Conservation (phyloP, 805 yeast genomes). For the Hanseniaspora pseudoguilliermondii region DNA sequence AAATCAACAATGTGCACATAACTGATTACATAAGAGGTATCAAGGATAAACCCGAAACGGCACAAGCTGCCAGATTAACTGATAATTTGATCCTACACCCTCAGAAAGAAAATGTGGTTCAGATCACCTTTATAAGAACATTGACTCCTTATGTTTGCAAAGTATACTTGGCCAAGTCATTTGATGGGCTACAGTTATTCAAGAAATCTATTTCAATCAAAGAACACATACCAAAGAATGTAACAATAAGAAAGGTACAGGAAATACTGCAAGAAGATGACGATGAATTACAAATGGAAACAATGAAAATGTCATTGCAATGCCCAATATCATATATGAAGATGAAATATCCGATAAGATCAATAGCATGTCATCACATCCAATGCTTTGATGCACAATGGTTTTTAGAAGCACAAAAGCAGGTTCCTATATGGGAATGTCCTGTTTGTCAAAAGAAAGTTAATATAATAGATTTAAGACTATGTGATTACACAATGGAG, state of each 20-base stretch:
- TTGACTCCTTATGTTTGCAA: slow-evolving; percentile 40
- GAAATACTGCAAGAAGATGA: slow-evolving; percentile 37
- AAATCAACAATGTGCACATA: slow-evolving; percentile 40
- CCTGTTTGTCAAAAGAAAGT: slow-evolving; percentile 59
- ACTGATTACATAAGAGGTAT: slow-evolving; percentile 57
- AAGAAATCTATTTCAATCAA: slow-evolving; percentile 29
- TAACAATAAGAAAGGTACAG: slow-evolving; percentile 39
- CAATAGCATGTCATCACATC: slow-evolving; percentile 60
- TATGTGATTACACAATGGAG: slow-evolving; percentile 62
- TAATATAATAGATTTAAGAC: slow-evolving; percentile 44
- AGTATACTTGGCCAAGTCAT: slow-evolving; percentile 45
- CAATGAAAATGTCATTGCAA: slow-evolving; percentile 51
- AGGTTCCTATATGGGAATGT: slow-evolving; percentile 77
- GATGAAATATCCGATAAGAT: slow-evolving; percentile 59
- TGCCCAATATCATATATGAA: slow-evolving; percentile 70
- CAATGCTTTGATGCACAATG: slow-evolving; percentile 79
- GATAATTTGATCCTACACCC: slow-evolving; percentile 27
- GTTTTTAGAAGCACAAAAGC: slow-evolving; percentile 61
- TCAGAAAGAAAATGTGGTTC: slow-evolving; percentile 32
- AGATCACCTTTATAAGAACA: slow-evolving; percentile 26
- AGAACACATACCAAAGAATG: slow-evolving; percentile 40
- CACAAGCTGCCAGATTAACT: slow-evolving; percentile 71
- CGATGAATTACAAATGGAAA: slow-evolving; percentile 58
- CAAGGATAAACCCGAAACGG: slow-evolving; percentile 64
- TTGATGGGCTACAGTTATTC: slow-evolving; percentile 33